Conservation (phyloP, 768 basidiomycete genomes). For the Russula emetica region DNA sequence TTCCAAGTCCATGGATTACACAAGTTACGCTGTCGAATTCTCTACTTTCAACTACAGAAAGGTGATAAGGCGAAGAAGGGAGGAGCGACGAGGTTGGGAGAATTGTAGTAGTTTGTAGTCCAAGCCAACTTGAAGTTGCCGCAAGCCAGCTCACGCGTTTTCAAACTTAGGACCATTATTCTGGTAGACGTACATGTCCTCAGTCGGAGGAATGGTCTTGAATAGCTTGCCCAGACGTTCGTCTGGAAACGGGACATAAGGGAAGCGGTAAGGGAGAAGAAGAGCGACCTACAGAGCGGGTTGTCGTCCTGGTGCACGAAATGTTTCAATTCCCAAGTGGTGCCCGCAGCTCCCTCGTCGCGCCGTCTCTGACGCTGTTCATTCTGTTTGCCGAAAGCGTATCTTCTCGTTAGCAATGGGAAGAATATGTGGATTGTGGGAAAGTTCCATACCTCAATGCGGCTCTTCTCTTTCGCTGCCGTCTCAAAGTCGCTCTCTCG, state of each 20-base stretch:
- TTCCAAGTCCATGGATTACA: background rate
- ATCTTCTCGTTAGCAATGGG: background rate
- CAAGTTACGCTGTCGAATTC: background rate
- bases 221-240: slow-evolving; percentile 59
- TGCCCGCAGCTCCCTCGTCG: slow-evolving; percentile 72
- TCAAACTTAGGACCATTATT: slow-evolving; percentile 43
- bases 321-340: slow-evolving; percentile 71
- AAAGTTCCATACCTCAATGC: slow-evolving; percentile 67
- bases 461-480: slow-evolving; percentile 83
- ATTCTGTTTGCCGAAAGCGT: slow-evolving; percentile 50
- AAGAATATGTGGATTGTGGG: background rate
- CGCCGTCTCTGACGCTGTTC: slow-evolving; percentile 85
- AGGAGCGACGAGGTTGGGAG: background rate
- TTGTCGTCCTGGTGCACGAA: slow-evolving; percentile 70
- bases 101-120: background rate
- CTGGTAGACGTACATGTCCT: slow-evolving; percentile 72
- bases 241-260: slow-evolving; percentile 40
- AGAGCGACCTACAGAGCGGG: slow-evolving; percentile 55
- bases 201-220: slow-evolving; percentile 61
- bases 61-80: background rate
- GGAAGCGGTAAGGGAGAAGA: background rate
- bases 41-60: background rate
- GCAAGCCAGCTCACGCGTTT: slow-evolving; percentile 8
- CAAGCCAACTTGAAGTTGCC: background rate
- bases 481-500: slow-evolving; percentile 85